These are phyloP conservation scores for Blastomyces parvus DNA, from an alignment of 2,329 filamentous ascomycete genomes.

Conservation along the genomic window DNA sequence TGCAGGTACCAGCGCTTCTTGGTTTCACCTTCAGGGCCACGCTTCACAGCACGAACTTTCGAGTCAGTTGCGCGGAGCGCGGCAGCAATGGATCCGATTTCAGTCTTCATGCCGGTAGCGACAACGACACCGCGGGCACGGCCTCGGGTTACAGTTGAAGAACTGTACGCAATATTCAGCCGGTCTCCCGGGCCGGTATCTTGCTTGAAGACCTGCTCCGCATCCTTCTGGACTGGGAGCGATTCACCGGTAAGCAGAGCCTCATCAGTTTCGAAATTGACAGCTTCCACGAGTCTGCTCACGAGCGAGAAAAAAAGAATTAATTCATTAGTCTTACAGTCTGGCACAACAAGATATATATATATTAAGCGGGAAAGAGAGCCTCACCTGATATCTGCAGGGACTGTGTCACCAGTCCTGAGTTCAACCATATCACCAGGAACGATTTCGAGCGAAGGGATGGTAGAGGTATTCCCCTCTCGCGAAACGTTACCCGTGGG, in stretches of 20 bases:
- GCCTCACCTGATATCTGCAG: constrained; percentile 35
- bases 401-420: constrained; percentile 42
- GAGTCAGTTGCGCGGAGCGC: constrained; percentile 53
- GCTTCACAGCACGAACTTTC: constrained; percentile 44
- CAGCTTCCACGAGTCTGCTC: constrained; percentile 43
- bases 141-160: constrained; percentile 53
- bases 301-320: background rate
- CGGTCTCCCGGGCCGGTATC: constrained; percentile 52
- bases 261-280: constrained; percentile 53
- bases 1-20: constrained; percentile 46
- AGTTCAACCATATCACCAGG: constrained; percentile 50
- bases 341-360: too few relatives aligned
- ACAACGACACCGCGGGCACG: constrained; percentile 52
- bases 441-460: constrained; percentile 48
- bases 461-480: constrained; percentile 39
- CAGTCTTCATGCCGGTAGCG: constrained; percentile 51
- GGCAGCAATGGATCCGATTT: constrained; percentile 56
- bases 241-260: constrained; percentile 55
- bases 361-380: too few relatives aligned
- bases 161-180: constrained; percentile 53
- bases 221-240: constrained; percentile 47
- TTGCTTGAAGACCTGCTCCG: constrained; percentile 40
- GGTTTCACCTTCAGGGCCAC: constrained; percentile 40
- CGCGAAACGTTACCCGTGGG: constrained; percentile 45
- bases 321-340: background rate